Conservation (phyloP, 176 grass and related monocot genomes). For the Tuctoria greenei region DNA sequence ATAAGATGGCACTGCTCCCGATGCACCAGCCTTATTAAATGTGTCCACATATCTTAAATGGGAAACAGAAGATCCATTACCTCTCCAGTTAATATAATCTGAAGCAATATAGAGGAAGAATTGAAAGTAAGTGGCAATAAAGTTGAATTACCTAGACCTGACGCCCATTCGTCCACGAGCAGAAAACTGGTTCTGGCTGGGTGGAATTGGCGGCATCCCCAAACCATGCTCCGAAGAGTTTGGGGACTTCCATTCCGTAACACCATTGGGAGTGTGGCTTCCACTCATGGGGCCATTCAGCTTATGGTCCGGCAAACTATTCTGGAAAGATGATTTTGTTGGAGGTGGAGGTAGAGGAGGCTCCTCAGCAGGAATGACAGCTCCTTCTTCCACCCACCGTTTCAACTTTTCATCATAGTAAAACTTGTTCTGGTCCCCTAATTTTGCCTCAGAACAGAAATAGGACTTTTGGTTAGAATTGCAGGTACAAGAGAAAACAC, state of each 20-base stretch:
- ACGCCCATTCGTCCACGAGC: conserved; percentile 79
- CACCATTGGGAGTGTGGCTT: conserved; percentile 48
- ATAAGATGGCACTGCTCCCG: conserved; percentile 47
- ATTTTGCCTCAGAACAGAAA: conserved; percentile 60
- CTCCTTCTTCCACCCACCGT: conserved; percentile 96
- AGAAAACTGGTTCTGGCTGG: conserved; percentile 91
- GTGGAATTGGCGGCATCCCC: conserved; percentile 80
- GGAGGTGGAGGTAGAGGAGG: conserved; percentile 78
- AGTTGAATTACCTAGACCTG: conserved; percentile 65
- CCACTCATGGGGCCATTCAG: conserved; percentile 50
- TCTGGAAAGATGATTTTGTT: conserved; percentile 66
- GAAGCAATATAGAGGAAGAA: conserved; percentile 26
- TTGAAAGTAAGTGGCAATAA: background rate
- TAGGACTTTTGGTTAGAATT: conserved; percentile 14
- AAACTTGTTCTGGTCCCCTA: conserved; percentile 92
- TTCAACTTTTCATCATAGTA: conserved; percentile 95
- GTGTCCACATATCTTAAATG: conserved; percentile 88
- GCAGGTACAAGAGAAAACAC: background rate
- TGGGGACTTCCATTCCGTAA: conserved; percentile 38
- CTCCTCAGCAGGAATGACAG: conserved; percentile 62
- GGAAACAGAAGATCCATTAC: conserved; percentile 8
- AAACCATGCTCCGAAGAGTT: conserved; percentile 46
- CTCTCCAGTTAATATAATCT: conserved; percentile 1
- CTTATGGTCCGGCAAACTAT: conserved; percentile 61
- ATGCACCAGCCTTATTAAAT: conserved; percentile 73